These are phyloP conservation scores for Cladophialophora psammophila DNA, from an alignment of 2,329 filamentous ascomycete species.

Conservation along the genomic window DNA sequence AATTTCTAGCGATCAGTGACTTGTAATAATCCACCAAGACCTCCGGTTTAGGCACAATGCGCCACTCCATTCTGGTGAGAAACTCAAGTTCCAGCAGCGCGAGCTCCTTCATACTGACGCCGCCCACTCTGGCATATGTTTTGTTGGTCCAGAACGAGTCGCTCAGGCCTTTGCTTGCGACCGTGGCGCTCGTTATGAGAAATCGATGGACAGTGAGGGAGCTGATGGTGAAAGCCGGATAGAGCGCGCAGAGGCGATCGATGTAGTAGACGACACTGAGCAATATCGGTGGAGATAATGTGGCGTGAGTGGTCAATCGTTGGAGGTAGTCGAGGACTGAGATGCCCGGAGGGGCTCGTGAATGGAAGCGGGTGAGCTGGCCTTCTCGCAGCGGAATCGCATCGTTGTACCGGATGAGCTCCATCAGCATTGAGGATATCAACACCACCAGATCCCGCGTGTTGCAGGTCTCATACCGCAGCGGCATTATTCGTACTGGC, in stretches of 20 bases:
- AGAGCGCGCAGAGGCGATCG: slow-evolving; percentile 88
- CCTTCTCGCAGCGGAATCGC: slow-evolving; percentile 82
- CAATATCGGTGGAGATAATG: slow-evolving; percentile 89
- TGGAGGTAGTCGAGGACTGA: slow-evolving; percentile 94
- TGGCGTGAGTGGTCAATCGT: slow-evolving; percentile 90
- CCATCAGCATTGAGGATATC: slow-evolving; percentile 93
- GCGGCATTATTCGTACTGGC: slow-evolving; percentile 63
- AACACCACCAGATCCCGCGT: slow-evolving; percentile 87
- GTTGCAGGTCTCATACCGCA: slow-evolving; percentile 80
- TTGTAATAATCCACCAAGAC: slow-evolving; percentile 92
- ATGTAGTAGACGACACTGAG: slow-evolving; percentile 99
- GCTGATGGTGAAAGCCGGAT: slow-evolving; percentile 94
- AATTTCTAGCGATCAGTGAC: slow-evolving; percentile 75
- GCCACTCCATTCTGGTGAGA: slow-evolving; percentile 90
- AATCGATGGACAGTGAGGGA: slow-evolving; percentile 97
- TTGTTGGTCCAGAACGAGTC: slow-evolving; percentile 99
- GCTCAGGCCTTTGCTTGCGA: slow-evolving; percentile 93
- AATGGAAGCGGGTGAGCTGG: slow-evolving; percentile 92
- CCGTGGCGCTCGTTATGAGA: slow-evolving; percentile 92
- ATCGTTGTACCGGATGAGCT: slow-evolving; percentile 93
- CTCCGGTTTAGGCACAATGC: slow-evolving; percentile 94
- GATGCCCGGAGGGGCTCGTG: slow-evolving; percentile 86
- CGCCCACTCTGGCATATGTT: slow-evolving; percentile 92
- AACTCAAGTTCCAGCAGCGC: slow-evolving; percentile 94
- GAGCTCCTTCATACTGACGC: slow-evolving; percentile 86